Conservation (phyloP, 768 basidiomycete genomes). For the Obba rivulosa region DNA sequence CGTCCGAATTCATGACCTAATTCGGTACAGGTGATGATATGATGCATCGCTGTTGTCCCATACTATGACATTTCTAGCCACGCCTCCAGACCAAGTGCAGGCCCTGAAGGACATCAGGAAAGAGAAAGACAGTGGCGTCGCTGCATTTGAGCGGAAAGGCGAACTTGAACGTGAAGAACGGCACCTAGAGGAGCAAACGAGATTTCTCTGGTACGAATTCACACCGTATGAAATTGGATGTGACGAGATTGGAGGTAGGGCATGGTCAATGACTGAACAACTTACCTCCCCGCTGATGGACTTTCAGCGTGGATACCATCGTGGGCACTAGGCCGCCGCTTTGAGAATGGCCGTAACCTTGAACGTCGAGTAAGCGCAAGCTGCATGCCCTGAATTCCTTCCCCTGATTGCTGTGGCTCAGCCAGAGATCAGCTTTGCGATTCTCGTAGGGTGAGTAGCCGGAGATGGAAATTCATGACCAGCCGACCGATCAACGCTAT, state of each 20-base stretch:
- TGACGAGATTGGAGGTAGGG: conserved; percentile 21
- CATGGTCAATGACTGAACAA: background rate
- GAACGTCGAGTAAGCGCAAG: conserved; percentile 14
- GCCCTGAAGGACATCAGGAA: conserved; percentile 4
- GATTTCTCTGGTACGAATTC: conserved; percentile 24
- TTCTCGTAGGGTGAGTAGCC: conserved; percentile 17
- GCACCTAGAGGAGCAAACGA: conserved; percentile 5
- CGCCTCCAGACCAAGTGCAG: conserved; percentile 8
- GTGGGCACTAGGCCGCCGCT: conserved; percentile 19
- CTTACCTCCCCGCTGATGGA: background rate
- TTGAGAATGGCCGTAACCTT: conserved; percentile 15
- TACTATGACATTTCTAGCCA: too few relatives aligned
- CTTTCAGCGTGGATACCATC: conserved; percentile 21
- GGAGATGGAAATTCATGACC: too few relatives aligned
- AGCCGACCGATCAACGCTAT: background rate
- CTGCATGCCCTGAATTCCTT: too few relatives aligned
- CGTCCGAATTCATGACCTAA: background rate
- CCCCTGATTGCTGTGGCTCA: background rate
- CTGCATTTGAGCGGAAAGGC: background rate
- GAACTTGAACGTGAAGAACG: conserved; percentile 5
- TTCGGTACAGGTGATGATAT: background rate
- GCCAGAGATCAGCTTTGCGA: conserved; percentile 21
- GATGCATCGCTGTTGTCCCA: too few relatives aligned
- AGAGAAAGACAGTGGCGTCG: conserved; percentile 7
- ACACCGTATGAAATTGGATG: conserved; percentile 23